These are phyloP conservation scores for Salvia miltiorrhiza DNA, from an alignment of 257 asterid species.

Conservation along the genomic window DNA sequence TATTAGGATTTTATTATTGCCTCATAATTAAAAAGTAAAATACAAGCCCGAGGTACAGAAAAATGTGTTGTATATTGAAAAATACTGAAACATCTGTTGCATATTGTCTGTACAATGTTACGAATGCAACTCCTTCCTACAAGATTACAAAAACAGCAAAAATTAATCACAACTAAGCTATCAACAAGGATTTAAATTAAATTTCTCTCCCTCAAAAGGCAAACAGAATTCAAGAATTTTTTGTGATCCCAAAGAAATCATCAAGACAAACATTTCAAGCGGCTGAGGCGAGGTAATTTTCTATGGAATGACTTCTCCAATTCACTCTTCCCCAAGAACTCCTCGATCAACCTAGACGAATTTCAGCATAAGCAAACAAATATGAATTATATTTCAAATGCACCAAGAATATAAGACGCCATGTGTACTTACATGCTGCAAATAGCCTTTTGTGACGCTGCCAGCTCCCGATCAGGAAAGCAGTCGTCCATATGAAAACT, in stretches of 20 bases:
- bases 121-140: neutral
- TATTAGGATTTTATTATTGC: too few relatives aligned
- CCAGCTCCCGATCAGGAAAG: conserved; percentile 89
- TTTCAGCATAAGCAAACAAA: neutral
- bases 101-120: neutral
- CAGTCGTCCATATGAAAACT: conserved; percentile 80
- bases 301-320: conserved; percentile 45
- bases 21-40: too few relatives aligned
- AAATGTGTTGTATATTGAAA: neutral
- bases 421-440: conserved; percentile 82
- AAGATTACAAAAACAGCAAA: neutral
- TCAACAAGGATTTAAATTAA: neutral
- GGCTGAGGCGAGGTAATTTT: conserved; percentile 20
- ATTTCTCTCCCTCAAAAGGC: neutral
- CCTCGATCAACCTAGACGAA: conserved; percentile 72
- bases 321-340: conserved; percentile 59
- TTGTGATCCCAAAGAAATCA: neutral
- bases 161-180: neutral
- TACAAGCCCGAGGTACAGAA: too few relatives aligned
- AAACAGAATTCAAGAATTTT: neutral
- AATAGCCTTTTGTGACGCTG: conserved; percentile 79
- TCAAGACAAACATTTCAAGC: conserved; percentile 19
- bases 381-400: neutral
- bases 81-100: neutral
- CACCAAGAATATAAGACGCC: neutral